Evolutionary conservation across 371 early-diverging fungal genomes (phyloP), one percentile per base, ranked within the genome.

Genomic region (Mucor piriformis): DNA sequence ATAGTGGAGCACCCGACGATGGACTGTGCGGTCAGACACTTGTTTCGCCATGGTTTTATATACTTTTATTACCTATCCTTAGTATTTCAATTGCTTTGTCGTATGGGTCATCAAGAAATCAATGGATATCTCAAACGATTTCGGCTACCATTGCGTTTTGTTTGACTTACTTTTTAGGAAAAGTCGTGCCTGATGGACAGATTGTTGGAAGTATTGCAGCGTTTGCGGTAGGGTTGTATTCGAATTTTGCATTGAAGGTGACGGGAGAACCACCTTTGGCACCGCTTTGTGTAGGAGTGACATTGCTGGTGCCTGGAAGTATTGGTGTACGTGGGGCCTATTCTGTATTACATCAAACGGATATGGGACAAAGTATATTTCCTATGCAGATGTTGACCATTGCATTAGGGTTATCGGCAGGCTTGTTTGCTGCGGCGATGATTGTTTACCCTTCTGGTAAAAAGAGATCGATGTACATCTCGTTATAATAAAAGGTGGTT

Each of bases 241-340:
- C 74, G 13, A 73, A 76, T 37, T 61, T 76, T 50, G 63, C 76
- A 16, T 57, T 75, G 5, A 75, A 73, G 43, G 24, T 75, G 8
- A 69, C 70, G 3, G 64, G 70, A 0, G 70, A 71, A 24, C 64
- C 75, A n/a, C 79, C 79, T 1, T 51, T 78, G 6, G 66, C 67
- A 13, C 67, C 79, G 1, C 38, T 78, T 3, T 72, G 73, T 58
- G 75, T 73, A 4, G 76, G 79, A 13, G 62, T 78, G 7, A 78
- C 79, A 12, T 44, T 78, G 21, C 50, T 78, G 12, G 73, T 78
- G 7, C 79, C 79, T 21, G 79, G 79, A 63, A 74, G 78, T 46
- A 69, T 77, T 47, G 77, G 77, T 51, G 79, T 78, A n/a, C 50
- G 61, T 42, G 79, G 73, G 15, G 79, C 76, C 21, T 78, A 73